These are phyloP conservation scores for Calcarisporium arbuscula DNA, from an alignment of 2,329 filamentous ascomycete genomes.

Conservation along the genomic window DNA sequence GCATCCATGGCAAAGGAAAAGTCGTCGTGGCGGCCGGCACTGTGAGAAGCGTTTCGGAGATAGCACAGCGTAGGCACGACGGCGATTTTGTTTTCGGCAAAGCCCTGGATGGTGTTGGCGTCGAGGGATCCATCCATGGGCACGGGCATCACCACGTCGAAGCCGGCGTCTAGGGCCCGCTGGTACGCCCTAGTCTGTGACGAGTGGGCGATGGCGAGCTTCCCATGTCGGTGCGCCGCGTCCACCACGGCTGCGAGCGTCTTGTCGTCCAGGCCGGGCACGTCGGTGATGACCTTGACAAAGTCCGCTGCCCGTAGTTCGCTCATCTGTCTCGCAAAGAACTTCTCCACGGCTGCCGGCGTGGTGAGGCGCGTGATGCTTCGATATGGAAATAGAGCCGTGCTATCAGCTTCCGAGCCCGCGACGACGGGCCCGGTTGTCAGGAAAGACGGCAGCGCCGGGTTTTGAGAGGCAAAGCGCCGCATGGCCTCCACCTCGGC, in stretches of 20 bases:
- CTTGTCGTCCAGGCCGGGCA: constrained; percentile 16
- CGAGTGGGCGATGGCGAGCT: constrained; percentile 19
- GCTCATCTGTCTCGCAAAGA: constrained; percentile 1
- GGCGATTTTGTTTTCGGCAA: constrained; percentile 13
- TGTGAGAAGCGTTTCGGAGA: constrained; percentile 1
- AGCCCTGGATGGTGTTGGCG: constrained; percentile 8
- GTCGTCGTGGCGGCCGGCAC: constrained; percentile 4
- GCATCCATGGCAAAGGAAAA: constrained; percentile 17
- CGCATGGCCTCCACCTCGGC: constrained; percentile 9
- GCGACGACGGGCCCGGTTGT: constrained; percentile 8
- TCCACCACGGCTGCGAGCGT: constrained; percentile 16
- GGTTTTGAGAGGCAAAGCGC: not conserved
- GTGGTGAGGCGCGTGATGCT: constrained; percentile 1
- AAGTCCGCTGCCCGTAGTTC: constrained; percentile 15
- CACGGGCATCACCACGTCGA: constrained; percentile 21
- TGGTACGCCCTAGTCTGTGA: constrained; percentile 16
- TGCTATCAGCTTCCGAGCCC: not conserved
- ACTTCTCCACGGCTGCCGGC: constrained; percentile 3
- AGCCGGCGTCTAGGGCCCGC: constrained; percentile 17
- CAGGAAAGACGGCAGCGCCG: constrained; percentile 8
- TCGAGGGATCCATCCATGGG: constrained; percentile 20
- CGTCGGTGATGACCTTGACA: constrained; percentile 19
- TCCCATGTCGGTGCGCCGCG: constrained; percentile 15
- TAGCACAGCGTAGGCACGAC: constrained; percentile 22
- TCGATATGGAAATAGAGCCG: constrained; percentile 2